Percentiles rank a stretch among this genome's conserved stretches.
Evolutionary conservation across 2,329 filamentous ascomycete genomes (phyloP).

Genomic region (Hysterium pulicare): DNA sequence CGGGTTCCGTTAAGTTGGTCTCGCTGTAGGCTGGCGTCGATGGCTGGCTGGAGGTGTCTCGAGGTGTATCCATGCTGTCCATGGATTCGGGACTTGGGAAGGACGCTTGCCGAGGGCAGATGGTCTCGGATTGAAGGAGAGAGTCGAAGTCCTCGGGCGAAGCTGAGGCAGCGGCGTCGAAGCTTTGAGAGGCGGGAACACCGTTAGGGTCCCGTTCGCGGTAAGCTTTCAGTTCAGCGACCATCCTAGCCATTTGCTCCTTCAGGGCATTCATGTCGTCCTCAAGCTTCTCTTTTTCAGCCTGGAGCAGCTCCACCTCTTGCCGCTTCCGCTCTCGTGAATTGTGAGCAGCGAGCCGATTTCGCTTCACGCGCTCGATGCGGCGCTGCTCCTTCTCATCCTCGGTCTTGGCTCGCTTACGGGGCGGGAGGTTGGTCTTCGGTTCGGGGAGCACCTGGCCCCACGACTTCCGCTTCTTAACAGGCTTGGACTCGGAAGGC

Average conservation of each 20-base stretch:
- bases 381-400: conserved; percentile 98
- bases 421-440: conserved; percentile 91
- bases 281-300: conserved; percentile 63
- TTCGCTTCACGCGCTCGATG: conserved; percentile 94
- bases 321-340: conserved; percentile 90
- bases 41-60: conserved; percentile 35
- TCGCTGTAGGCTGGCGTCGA: conserved; percentile 40
- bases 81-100: conserved; percentile 36
- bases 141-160: conserved; percentile 21
- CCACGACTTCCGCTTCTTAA: conserved; percentile 98
- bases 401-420: conserved; percentile 97
- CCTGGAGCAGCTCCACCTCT: conserved; percentile 80
- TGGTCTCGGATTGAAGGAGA: conserved; percentile 21
- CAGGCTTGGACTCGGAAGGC: conserved; percentile 50
- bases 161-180: conserved; percentile 15
- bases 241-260: conserved; percentile 48
- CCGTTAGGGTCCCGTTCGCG: conserved; percentile 31
- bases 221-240: conserved; percentile 45
- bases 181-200: conserved; percentile 15
- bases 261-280: conserved; percentile 57
- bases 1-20: conserved; percentile 60
- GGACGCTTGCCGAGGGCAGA: conserved; percentile 35
- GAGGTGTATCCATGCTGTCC: conserved; percentile 39
- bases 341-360: conserved; percentile 92
- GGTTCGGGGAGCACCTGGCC: conserved; percentile 94